Evolutionary conservation across 345 rosid species (phyloP), one percentile per base, ranked within the genome.

Genomic region (Laguncularia racemosa): DNA sequence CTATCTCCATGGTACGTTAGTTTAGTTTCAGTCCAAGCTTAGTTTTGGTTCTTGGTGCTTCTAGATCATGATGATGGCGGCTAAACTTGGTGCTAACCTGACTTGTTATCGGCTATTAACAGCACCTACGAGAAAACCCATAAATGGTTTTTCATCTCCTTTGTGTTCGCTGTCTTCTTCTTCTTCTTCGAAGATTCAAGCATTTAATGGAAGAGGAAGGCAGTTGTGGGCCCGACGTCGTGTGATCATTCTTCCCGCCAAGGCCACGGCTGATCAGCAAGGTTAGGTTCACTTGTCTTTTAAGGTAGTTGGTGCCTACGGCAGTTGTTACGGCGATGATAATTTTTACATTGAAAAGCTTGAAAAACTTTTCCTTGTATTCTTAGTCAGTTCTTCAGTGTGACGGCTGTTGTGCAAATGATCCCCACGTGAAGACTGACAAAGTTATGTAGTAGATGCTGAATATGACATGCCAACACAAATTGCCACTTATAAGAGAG

Each of bases 241-340:
- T 61, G 58, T 74, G 57, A 33, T 70, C 64, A 7, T 85, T 23
- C 69, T 79, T 46, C 76, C 99, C 13, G 16, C 60, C 68, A 78
- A 73, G 73, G 92, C 99, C 63, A 73, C 96, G 51, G 80, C 99
- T 20, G 92, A 93, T 58, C 96, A 89, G 59, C 89, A 76, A 78
- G 89, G 84, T 83, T 33, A 33, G 40, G 40, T 9, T 33, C 40
- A 4, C 52, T 23, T 20, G 33, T 15, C n/a, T 19, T 44, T 58
- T 49, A 19, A 47, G 44, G n/a, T 51, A 2, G 7, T 43, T 44
- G 13, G 56, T 50, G 16, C 26, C 17, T 14, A 18, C 16, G 10
- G 20, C 13, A 14, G 7, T 26, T 28, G 52, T 33, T 23, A 23
- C 3, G 28, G 28, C 28, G 28, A 23, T 2, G 28, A 23, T 23